Conservation (phyloP, 768 basidiomycete genomes). For the Leccinellum albellum region DNA sequence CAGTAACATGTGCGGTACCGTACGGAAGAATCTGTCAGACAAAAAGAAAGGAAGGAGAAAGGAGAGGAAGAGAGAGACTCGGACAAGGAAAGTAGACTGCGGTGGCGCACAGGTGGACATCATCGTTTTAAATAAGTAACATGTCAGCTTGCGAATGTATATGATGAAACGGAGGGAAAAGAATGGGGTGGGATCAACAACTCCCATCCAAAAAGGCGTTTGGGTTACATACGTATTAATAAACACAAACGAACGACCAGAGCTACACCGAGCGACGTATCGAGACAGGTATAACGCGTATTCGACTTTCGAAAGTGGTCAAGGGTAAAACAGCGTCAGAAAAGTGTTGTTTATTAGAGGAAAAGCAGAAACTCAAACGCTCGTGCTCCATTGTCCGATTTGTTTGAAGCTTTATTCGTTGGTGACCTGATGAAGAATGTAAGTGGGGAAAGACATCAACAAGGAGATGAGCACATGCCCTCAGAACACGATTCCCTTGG, state of each 20-base stretch:
- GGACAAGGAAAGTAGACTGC: background rate
- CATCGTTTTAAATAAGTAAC: background rate
- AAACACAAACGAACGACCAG: constrained; percentile 3
- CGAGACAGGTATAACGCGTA: constrained; percentile 2
- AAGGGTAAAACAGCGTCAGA: background rate
- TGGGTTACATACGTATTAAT: background rate
- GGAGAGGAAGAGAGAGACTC: background rate
- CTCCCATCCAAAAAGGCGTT: background rate
- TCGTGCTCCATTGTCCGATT: constrained; percentile 2
- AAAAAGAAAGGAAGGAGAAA: background rate
- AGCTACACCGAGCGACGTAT: background rate
- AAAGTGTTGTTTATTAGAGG: background rate
- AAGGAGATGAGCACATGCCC: constrained; percentile 18
- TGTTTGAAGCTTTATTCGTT: constrained; percentile 8
- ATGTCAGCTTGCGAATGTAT: background rate
- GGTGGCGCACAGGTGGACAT: background rate
- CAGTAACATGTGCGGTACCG: background rate
- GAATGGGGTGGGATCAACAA: background rate
- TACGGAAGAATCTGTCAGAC: background rate
- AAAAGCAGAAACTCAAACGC: background rate
- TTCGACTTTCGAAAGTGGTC: background rate
- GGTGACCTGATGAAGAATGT: constrained; percentile 8
- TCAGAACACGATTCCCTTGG: constrained; percentile 26
- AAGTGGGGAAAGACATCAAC: background rate
- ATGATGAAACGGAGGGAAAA: background rate